phyloP scores from a whole-genome alignment of 202 grass and related monocot genomes.

The Saccharum hybrid region DNA sequence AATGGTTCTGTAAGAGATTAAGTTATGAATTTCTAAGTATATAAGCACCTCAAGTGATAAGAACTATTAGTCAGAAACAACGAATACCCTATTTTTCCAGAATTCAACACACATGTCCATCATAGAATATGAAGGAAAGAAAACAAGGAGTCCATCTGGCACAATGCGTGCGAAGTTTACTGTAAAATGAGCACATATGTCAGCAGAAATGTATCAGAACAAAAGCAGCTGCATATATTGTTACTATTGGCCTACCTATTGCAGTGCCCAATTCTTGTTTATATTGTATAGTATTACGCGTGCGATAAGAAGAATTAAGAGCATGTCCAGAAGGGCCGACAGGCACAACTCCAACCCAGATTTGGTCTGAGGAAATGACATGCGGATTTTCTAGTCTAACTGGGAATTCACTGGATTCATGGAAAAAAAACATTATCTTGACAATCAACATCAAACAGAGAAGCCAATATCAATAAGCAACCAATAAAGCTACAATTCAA shows the following conservation, averaged over 20 bases:
- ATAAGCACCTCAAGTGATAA: slow-evolving; percentile 36
- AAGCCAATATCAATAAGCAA: slow-evolving; percentile 37
- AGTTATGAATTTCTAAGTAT: slow-evolving; percentile 30
- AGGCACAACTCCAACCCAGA: slow-evolving; percentile 91
- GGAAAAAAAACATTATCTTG: slow-evolving; percentile 42
- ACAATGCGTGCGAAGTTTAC: slow-evolving; percentile 98
- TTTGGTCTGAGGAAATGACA: slow-evolving; percentile 89
- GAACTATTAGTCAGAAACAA: slow-evolving; percentile 38
- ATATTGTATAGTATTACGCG: slow-evolving; percentile 80
- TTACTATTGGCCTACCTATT: slow-evolving; percentile 65
- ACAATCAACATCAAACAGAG: slow-evolving; percentile 33
- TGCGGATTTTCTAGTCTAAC: slow-evolving; percentile 97
- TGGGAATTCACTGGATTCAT: slow-evolving; percentile 80
- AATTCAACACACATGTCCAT: slow-evolving; percentile 91
- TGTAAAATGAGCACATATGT: slow-evolving; percentile 49
- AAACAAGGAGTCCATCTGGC: slow-evolving; percentile 92
- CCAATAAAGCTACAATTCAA: slow-evolving; percentile 31
- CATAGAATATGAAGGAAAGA: slow-evolving; percentile 99
- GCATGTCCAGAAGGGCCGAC: slow-evolving; percentile 85
- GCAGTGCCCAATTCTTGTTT: slow-evolving; percentile 94
- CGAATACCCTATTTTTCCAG: slow-evolving; percentile 86
- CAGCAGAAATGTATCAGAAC: slow-evolving; percentile 34
- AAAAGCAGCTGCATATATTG: slow-evolving; percentile 40
- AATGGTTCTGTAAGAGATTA: slow-evolving; percentile 69
- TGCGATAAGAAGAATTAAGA: slow-evolving; percentile 92